Conservation (phyloP, 345 rosid species). For the Orychophragmus violaceus region DNA sequence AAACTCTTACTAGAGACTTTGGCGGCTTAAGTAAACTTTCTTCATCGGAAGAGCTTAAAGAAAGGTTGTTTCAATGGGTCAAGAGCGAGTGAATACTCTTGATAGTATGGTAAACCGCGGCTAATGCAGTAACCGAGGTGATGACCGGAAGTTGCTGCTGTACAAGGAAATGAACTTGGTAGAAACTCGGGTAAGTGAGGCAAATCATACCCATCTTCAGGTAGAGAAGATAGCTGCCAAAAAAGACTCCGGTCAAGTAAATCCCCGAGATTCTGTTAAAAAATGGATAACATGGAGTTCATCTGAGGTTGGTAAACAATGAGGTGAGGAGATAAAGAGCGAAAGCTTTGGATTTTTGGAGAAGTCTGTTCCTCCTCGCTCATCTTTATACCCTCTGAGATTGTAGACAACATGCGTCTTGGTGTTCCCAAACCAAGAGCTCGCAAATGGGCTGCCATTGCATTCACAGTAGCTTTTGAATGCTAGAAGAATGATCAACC, state of each 20-base stretch:
- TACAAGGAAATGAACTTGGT: slow-evolving; percentile 27
- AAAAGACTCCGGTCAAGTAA: slow-evolving; percentile 32
- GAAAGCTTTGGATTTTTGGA: slow-evolving; percentile 26
- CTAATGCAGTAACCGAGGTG: slow-evolving; percentile 31
- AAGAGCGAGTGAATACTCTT: slow-evolving; percentile 30
- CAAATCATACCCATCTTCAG: slow-evolving; percentile 35
- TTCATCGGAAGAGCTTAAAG: slow-evolving; percentile 3
- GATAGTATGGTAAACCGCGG: slow-evolving; percentile 28
- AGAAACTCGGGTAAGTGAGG: slow-evolving; percentile 32
- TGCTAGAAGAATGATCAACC: slow-evolving; percentile 1
- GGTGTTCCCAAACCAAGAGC: slow-evolving; percentile 26
- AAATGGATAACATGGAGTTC: slow-evolving; percentile 34
- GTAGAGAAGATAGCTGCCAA: slow-evolving; percentile 27
- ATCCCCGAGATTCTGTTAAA: slow-evolving; percentile 35
- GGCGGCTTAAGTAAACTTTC: not conserved
- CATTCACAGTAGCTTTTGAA: slow-evolving; percentile 12
- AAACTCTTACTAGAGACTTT: slow-evolving; percentile 6
- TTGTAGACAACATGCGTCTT: slow-evolving; percentile 23
- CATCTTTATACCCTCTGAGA: slow-evolving; percentile 23
- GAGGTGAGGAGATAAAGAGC: slow-evolving; percentile 32
- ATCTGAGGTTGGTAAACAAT: slow-evolving; percentile 34
- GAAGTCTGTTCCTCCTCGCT: slow-evolving; percentile 18
- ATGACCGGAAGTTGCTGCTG: slow-evolving; percentile 30
- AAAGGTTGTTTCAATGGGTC: slow-evolving; percentile 14
- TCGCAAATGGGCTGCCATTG: slow-evolving; percentile 4